Base-by-base conservation (phyloP, 208 protist species). In the Leishmania major region DNA sequence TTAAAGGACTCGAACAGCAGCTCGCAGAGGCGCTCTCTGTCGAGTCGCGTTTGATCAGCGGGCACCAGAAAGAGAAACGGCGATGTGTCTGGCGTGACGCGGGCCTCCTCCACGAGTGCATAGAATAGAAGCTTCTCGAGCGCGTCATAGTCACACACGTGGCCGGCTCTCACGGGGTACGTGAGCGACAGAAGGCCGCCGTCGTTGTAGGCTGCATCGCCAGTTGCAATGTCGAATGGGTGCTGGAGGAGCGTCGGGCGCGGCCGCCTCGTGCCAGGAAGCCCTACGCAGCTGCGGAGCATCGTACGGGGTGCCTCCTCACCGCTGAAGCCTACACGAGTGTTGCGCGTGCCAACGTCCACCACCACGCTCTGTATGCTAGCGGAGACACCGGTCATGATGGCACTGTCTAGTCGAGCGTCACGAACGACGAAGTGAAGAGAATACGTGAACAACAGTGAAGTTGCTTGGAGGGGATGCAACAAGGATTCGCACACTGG, bases 1-100 rank as follows among this genome's bases (percentile, higher is more conserved):
- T 95, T 93, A 84, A 99, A 99, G 70, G 89, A 93, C 90, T 99
- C 99, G 86, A 99, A 99, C 84, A 99, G 92, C 47, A 97, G 75
- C 84, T 99, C 93, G 43, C 96, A 88, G 83, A 99, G 91, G 47
- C 96, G 94, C 85, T 99, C 94, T 31, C 96, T 96, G 83, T 99
- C 99, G 25, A 87, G 79, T 57, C 95, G 91, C 13, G 97, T 95
- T 82, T 99, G 99, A 83, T 98, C 84, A 10, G 99, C 95, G 10
- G 99, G 86, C 90, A 99, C 98, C n/a, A 99, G 99, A 53, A 99
- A 94, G n/a, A 99, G 87, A 47, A 95, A 78, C 49, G 94, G 88
- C 2, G 88, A 88, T 43, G 82, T 75, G 47, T 95, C 88, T 0
- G 94, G 93, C 3, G 88, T 78, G 13, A 96, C 86, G 22, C 88